Evolutionary conservation across 192 early-diverging fungal genomes (phyloP), one percentile per base, ranked within the genome.

Genomic region (Gryganskiella cystojenkinii): DNA sequence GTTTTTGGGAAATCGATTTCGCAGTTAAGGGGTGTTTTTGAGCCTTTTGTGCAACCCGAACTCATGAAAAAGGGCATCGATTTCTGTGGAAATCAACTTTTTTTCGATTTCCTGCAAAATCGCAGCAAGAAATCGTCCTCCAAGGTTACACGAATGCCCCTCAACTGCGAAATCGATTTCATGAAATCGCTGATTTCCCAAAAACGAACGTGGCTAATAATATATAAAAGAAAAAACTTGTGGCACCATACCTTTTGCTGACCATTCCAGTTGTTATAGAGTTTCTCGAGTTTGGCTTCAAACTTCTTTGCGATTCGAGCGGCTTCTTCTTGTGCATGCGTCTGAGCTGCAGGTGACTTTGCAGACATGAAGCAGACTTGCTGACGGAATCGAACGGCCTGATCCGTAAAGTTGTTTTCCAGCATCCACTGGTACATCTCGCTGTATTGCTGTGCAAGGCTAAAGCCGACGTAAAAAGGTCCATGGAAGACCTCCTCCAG

Each of bases 401-500:
- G 80, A 28, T 80, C 74, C 3, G 19, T 37, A 47, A 78, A 78
- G 27, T 73, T 73, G 64, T 74, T 68, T 2, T 64, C 46, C 1
- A 40, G 5, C 69, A 84, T 84, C 82, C 82, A 84, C 13, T 78
- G 34, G 20, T 68, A 33, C 44, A 84, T 64, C 2, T 31, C 49
- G 3, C 51, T 62, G 42, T 73, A 84, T 5, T 80, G 55, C 37
- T 61, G 33, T 0, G 70, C 71, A 13, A 79, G 58, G 0, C 24
- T 37, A n/a, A 79, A 81, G 20, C 81, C 73, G 45, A 84, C 81
- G 35, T 84, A 79, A 11, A 80, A 64, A 4, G 78, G 83, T 22
- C 55, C 68, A 55, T 79, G 47, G 40, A 84, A 84, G 47, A 86
- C 71, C 33, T 82, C 76, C 31, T 83, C 70, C 3, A 86, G 61